These are phyloP conservation scores for Sicyos edulis DNA, from an alignment of 306 rosid species.

Conservation along the genomic window DNA sequence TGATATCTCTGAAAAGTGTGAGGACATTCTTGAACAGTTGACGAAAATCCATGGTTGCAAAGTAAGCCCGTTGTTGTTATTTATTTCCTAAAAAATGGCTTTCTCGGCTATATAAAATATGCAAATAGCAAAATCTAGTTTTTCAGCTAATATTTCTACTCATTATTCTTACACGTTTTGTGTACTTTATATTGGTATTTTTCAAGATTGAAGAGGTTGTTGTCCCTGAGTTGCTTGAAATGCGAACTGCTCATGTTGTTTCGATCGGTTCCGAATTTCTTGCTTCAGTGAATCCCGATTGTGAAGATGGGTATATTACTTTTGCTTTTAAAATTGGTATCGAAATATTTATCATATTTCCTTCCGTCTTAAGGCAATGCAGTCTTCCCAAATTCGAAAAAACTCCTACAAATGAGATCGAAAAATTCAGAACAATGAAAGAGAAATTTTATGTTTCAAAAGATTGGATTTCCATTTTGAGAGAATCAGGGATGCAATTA, in stretches of 20 bases:
- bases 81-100: constrained; percentile 3
- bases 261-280: constrained; percentile 76
- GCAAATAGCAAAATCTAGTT: not conserved
- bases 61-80: constrained; percentile 43
- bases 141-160: not conserved
- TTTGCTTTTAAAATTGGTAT: not conserved
- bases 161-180: constrained; percentile 22
- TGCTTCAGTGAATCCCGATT: constrained; percentile 51
- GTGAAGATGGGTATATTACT: constrained; percentile 68
- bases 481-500: not conserved
- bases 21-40: constrained; percentile 62
- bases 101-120: not conserved
- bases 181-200: constrained; percentile 2
- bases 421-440: not conserved
- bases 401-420: not conserved
- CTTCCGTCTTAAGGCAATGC: not conserved
- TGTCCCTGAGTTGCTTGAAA: constrained; percentile 76
- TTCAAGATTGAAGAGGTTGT: constrained; percentile 61
- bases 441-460: not conserved
- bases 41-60: constrained; percentile 61
- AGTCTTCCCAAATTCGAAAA: not conserved
- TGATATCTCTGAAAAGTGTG: constrained; percentile 72
- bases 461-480: not conserved
- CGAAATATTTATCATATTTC: not conserved
- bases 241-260: constrained; percentile 76